These are phyloP conservation scores for Aspergillus kassunensis DNA, from an alignment of 495 filamentous ascomycete genomes.

Conservation along the genomic window DNA sequence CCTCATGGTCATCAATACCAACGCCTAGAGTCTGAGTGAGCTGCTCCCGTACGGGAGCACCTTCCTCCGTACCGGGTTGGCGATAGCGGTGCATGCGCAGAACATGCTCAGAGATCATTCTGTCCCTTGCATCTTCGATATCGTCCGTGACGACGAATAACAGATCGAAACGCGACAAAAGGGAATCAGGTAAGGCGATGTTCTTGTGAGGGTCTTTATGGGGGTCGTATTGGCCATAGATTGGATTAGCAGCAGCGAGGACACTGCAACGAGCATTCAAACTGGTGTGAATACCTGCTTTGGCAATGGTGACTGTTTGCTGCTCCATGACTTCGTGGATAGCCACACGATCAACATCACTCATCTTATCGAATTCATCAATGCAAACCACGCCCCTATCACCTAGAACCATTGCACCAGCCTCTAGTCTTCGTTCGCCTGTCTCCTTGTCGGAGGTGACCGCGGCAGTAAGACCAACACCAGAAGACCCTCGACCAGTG, in stretches of 20 bases:
- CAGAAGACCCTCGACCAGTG: slow-evolving; percentile 94
- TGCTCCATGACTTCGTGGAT: slow-evolving; percentile 99
- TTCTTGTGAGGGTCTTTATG: slow-evolving; percentile 99
- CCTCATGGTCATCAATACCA: slow-evolving; percentile 73
- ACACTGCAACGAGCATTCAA: slow-evolving; percentile 97
- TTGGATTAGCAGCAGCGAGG: slow-evolving; percentile 93
- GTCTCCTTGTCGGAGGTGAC: slow-evolving; percentile 98
- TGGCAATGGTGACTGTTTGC: slow-evolving; percentile 98
- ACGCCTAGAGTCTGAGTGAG: slow-evolving; percentile 81
- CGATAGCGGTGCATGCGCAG: slow-evolving; percentile 97
- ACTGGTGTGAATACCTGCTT: slow-evolving; percentile 97
- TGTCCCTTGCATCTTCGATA: slow-evolving; percentile 87
- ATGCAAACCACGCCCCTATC: slow-evolving; percentile 98
- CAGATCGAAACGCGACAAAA: slow-evolving; percentile 98
- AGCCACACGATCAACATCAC: slow-evolving; percentile 92
- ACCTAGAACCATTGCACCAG: slow-evolving; percentile 97
- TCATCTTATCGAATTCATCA: slow-evolving; percentile 99
- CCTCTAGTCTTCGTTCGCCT: slow-evolving; percentile 89
- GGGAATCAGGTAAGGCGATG: slow-evolving; percentile 94
- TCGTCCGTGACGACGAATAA: slow-evolving; percentile 98
- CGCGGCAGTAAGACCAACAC: slow-evolving; percentile 95
- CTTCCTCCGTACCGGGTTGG: slow-evolving; percentile 90
- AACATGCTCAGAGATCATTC: slow-evolving; percentile 93
- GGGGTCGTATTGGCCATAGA: slow-evolving; percentile 96
- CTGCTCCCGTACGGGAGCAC: slow-evolving; percentile 90